Base-by-base conservation (phyloP, 441 rosid species). In the Populus hybrid region DNA sequence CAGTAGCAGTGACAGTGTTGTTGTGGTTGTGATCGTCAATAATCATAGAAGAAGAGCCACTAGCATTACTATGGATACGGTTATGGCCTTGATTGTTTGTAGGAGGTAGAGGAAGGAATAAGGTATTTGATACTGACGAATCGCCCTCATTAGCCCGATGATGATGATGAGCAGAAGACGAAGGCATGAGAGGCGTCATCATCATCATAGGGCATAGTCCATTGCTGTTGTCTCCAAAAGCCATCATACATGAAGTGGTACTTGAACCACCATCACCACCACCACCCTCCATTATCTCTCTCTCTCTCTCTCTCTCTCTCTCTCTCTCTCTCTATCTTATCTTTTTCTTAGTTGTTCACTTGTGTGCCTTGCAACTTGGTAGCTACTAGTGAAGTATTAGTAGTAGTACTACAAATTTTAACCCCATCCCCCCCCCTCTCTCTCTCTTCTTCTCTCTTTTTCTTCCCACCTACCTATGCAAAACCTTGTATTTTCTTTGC, bases 171-270 rank as follows among this genome's bases (percentile, higher is more conserved):
- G 93, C 57, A 82, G 89, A 38, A 84, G 89, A 21, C 65, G 82
- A 75, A 82, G 88, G 79, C 85, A 89, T 81, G 88, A 85, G 81
- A 77, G 90, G 88, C 90, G 86, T 77, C 78, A 83, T 81, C 83
- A 77, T 77, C 81, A 77, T 61, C 87, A 81, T 73, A 57, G 88
- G 83, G 69, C 80, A 85, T 16, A 85, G 77, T 42, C 84, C 88
- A 79, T 70, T 78, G 50, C 72, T 70, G 76, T 76, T 78, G 71
- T 79, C 85, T 77, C 85, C 87, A 78, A 84, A 84, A 75, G 79
- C 80, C 83, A 84, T 84, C 80, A 82, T 78, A 83, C 72, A 75
- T 81, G 88, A 89, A 61, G 73, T 76, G 76, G 72, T 74, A 35
- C 77, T 76, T 36, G 87, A 72, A 28, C 32, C 38, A 21, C 20